Base-by-base conservation (phyloP, 2,329 filamentous ascomycete species). In the Didymella pomorum region DNA sequence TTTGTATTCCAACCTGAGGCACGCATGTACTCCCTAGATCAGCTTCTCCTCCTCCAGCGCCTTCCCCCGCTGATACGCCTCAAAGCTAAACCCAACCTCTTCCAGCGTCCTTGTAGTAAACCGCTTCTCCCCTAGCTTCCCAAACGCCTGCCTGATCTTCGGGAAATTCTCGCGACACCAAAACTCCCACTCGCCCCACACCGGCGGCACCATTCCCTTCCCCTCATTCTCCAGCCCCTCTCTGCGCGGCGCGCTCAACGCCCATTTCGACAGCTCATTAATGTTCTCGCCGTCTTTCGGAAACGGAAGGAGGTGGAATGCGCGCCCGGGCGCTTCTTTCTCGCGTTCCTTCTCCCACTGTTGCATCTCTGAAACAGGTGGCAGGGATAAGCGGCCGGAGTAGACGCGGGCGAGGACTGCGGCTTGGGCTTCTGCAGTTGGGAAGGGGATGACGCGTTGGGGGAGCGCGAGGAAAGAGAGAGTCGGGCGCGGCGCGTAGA, bases 361-460 rank as follows among this genome's bases (percentile, higher is more conserved):
- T 7, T 25, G 23, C 89, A 97, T 96, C 50, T 87, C 86, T 0
- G 79, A 71, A 1, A 73, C 74, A 0, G 84, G 71, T 0, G 93
- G 93, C 9, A 97, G 79, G 0, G 77, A 62, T 0, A 97, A 79
- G 0, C 86, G 79, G 31, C 90, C 89, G 0, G 91, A 86, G 85
- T 91, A 96, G 0, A 93, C 84, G 1, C 91, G 86, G 2, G 93
- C 87, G 44, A 96, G 82, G 0, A 91, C 85, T 0, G 93, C 89
- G 1, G 87, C 87, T 76, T 97, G 93, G 6, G 86, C 87, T 78
- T 97, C 92, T 0, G 88, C 84, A 1, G 95, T 69, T 0, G 91
- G 89, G 73, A 96, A 96, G 0, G 94, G 94, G n/a, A 96, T 89
- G n/a, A 95, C 86, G 65, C 89, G 90, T 71, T 93, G 89, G 16